phyloP scores from a whole-genome alignment of 2,329 filamentous ascomycete species.

The Neophaeococcomyces aloes region DNA sequence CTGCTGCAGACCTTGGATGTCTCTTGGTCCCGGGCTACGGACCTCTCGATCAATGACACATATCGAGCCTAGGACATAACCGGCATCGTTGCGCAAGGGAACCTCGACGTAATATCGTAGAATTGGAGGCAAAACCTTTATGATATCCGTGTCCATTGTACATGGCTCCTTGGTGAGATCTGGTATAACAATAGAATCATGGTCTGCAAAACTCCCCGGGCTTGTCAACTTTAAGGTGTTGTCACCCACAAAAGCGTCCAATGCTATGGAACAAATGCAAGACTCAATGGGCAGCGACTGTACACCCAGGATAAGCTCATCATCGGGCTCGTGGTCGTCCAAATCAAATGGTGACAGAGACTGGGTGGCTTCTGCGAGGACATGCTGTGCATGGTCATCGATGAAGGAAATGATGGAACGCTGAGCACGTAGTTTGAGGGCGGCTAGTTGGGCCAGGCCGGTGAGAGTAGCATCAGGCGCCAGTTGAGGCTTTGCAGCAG shows the following conservation, averaged over 20 bases:
- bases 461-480: constrained; percentile 28
- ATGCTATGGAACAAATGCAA: constrained; percentile 1
- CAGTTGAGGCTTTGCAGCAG: constrained; percentile 11
- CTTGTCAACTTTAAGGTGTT: neutral
- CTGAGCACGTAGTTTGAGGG: constrained; percentile 20
- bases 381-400: constrained; percentile 22
- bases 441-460: constrained; percentile 24
- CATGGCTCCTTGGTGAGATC: constrained; percentile 30
- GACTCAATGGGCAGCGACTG: neutral
- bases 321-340: constrained; percentile 13
- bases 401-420: constrained; percentile 24
- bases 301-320: constrained; percentile 14
- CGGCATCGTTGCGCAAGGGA: constrained; percentile 48
- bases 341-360: constrained; percentile 16
- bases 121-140: constrained; percentile 23
- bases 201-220: neutral
- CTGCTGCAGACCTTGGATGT: constrained; percentile 45
- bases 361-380: constrained; percentile 24
- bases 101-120: constrained; percentile 47
- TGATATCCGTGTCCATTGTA: constrained; percentile 28
- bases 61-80: constrained; percentile 49
- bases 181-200: constrained; percentile 21
- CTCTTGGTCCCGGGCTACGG: constrained; percentile 30
- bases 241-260: neutral
- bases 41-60: constrained; percentile 45